Conservation (phyloP, 2,329 filamentous ascomycete species). For the Chrysoporthe austroafricana region DNA sequence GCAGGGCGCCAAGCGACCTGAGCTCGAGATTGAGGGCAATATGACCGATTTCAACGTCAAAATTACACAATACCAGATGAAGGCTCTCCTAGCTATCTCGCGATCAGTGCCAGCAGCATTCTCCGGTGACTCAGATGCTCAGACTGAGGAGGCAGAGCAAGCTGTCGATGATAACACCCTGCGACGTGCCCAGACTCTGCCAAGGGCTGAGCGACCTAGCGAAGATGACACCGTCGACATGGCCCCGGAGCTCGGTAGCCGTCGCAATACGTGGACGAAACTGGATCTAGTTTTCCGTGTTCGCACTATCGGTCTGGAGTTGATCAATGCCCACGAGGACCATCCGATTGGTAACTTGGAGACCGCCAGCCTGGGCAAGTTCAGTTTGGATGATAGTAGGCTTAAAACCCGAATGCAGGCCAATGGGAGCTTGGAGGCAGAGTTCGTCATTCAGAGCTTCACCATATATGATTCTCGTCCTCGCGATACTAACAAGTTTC, state of each 20-base stretch:
- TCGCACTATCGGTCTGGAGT: slow-evolving; percentile 83
- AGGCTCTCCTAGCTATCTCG: slow-evolving; percentile 85
- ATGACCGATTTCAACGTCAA: slow-evolving; percentile 93
- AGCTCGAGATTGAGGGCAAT: slow-evolving; percentile 86
- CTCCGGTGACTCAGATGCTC: slow-evolving; percentile 70
- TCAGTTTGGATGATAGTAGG: slow-evolving; percentile 90
- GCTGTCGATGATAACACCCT: slow-evolving; percentile 67
- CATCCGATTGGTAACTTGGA: slow-evolving; percentile 79
- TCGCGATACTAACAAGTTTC: slow-evolving; percentile 90
- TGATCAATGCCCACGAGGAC: slow-evolving; percentile 76
- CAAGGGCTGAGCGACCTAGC: slow-evolving; percentile 51
- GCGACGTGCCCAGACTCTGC: slow-evolving; percentile 51
- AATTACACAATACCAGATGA: slow-evolving; percentile 88
- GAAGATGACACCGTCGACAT: slow-evolving; percentile 57
- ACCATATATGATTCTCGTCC: slow-evolving; percentile 92
- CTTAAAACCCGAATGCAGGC: slow-evolving; percentile 92
- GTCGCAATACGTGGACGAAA: slow-evolving; percentile 82
- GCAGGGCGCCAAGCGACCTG: slow-evolving; percentile 75
- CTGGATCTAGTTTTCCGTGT: slow-evolving; percentile 91
- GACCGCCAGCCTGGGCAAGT: slow-evolving; percentile 84
- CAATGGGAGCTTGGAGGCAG: slow-evolving; percentile 88
- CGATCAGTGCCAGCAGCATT: slow-evolving; percentile 88
- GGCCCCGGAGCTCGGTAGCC: slow-evolving; percentile 70
- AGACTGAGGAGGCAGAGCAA: slow-evolving; percentile 73
- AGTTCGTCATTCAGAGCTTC: slow-evolving; percentile 91